Conservation (phyloP, 371 early-diverging fungal genomes). For the Mucor circinelloides region DNA sequence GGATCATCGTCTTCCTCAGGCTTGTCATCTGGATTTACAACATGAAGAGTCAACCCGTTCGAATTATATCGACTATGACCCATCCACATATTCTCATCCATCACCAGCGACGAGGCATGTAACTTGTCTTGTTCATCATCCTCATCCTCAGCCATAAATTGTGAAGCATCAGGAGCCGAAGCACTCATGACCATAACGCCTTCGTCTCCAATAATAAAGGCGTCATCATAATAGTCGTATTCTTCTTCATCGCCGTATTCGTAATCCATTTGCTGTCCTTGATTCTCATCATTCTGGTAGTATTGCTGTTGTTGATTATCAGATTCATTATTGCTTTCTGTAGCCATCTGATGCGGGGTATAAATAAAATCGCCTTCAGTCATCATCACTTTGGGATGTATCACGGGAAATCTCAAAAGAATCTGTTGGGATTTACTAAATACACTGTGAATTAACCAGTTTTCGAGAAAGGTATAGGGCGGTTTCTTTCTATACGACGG, state of each 20-base stretch:
- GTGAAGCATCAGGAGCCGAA: slow-evolving; percentile 26
- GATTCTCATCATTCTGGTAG: neutral
- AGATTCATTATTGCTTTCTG: slow-evolving; percentile 49
- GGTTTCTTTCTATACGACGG: slow-evolving; percentile 44
- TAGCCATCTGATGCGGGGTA: slow-evolving; percentile 50
- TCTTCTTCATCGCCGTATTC: slow-evolving; percentile 29
- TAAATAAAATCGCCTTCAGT: slow-evolving; percentile 53
- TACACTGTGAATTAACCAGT: slow-evolving; percentile 48
- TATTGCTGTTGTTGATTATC: slow-evolving; percentile 10
- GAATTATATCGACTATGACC: slow-evolving; percentile 29
- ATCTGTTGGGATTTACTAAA: slow-evolving; percentile 56
- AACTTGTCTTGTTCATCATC: slow-evolving; percentile 5
- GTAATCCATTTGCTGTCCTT: slow-evolving; percentile 9
- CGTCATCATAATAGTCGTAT: slow-evolving; percentile 29
- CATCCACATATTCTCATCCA: slow-evolving; percentile 56
- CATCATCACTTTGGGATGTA: slow-evolving; percentile 42
- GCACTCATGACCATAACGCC: slow-evolving; percentile 35
- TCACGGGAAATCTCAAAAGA: slow-evolving; percentile 38
- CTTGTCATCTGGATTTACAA: slow-evolving; percentile 27
- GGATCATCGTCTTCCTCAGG: slow-evolving; percentile 17
- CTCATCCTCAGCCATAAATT: slow-evolving; percentile 13
- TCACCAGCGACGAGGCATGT: slow-evolving; percentile 16
- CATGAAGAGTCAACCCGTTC: slow-evolving; percentile 22
- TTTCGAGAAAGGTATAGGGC: slow-evolving; percentile 46
- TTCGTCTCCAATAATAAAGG: slow-evolving; percentile 33